phyloP scores from a whole-genome alignment of 1,284 basidiomycete genomes.

The Rhodotorula glutinis region DNA sequence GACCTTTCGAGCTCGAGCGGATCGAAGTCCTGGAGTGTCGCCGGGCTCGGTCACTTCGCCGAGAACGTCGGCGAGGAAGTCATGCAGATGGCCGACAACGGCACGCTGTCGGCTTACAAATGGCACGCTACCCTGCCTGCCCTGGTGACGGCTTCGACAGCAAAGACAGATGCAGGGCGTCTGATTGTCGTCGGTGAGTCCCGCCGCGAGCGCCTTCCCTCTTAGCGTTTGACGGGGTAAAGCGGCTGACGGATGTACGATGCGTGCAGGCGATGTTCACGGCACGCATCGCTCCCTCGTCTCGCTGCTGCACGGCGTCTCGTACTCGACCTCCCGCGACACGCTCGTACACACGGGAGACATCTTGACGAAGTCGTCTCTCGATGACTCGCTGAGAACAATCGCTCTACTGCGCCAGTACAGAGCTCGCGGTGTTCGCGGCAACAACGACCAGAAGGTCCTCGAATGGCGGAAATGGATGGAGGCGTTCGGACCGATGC shows the following conservation, averaged over 20 bases:
- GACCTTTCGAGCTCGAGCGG: neutral
- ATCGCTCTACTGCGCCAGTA: conserved; percentile 55
- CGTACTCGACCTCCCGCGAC: conserved; percentile 61
- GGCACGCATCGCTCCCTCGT: conserved; percentile 65
- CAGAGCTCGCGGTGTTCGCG: conserved; percentile 70
- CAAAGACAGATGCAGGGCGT: conserved; percentile 18
- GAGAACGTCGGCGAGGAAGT: neutral
- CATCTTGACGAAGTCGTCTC: conserved; percentile 63
- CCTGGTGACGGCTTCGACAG: conserved; percentile 3
- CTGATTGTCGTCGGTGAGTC: conserved; percentile 40
- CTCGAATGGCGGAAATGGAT: conserved; percentile 83
- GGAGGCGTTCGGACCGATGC: conserved; percentile 44
- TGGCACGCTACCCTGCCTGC: conserved; percentile 31
- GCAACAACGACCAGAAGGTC: conserved; percentile 85
- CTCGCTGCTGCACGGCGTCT: conserved; percentile 54
- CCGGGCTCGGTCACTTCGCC: neutral
- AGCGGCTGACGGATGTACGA: conserved; percentile 46
- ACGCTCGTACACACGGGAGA: conserved; percentile 77
- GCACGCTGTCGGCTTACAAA: conserved; percentile 25
- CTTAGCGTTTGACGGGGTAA: neutral
- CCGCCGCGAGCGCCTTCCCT: no score
- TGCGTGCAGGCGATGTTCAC: conserved; percentile 68
- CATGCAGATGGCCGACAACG: conserved; percentile 12
- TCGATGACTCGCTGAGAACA: conserved; percentile 59
- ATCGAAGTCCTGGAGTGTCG: neutral